Base-by-base conservation (phyloP, 345 rosid genomes). In the Anastatica hierochuntica region DNA sequence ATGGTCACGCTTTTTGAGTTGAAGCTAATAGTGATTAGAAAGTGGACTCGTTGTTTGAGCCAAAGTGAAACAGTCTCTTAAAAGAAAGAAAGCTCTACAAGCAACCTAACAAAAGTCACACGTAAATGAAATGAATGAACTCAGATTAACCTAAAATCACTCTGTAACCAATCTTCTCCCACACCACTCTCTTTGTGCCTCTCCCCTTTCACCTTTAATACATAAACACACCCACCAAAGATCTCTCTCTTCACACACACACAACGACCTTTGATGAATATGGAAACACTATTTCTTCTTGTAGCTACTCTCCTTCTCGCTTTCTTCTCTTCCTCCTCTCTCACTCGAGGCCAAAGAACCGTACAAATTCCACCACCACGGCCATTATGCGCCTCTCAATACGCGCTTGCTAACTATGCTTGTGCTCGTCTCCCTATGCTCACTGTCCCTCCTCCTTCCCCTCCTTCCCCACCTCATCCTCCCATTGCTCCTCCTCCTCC, bases 381-480 rank as follows among this genome's bases (percentile, higher is more conserved):
- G 18, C 89, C 89, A 4, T 77, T 87, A 14, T 90, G 96, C 27
- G 52, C 73, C 34, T 71, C 87, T 66, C 98, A 87, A 63, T 71
- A 79, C 50, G 49, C 84, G 1, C 56, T 87, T 1, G 95, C 58
- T 43, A 84, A 78, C 64, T 71, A 84, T 41, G 92, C 95, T 1
- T 90, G 98, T 47, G 19, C 71, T 0, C 26, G 6, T 55, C 67
- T 87, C 14, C 82, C 77, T 0, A 53, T 70, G 14, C 10, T 11
- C 63, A 69, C 74, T 0, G 48, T 70, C 10, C 64, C 78, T 4
- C 58, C 63, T 12, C 44, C 24, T 8, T 50, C 16, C 49, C 65
- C 66, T 13, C 1, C 46, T 31, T 58, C 48, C 35, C 52, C 73
- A 17, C 63, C 74, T 51, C 62, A 62, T 40, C 38, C 31, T 45